Evolutionary conservation across 208 protist genomes (phyloP).

Genomic region (Lotmaria passim): DNA sequence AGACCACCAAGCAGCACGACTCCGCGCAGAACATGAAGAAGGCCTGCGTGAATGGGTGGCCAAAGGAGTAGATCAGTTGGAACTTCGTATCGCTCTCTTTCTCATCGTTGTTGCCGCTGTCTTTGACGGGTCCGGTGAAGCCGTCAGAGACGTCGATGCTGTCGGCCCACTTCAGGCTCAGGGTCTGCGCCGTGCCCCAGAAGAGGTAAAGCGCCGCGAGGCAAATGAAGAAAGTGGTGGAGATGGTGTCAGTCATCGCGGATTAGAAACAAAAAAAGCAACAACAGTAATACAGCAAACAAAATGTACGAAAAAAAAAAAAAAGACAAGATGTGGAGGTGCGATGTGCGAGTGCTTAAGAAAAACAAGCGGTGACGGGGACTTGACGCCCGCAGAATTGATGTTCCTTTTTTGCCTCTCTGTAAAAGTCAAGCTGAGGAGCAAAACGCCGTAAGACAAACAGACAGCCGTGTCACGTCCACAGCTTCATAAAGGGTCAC

Average conservation of each 20-base stretch:
- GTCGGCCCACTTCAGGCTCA: constrained; percentile 64
- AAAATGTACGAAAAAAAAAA: too few relatives aligned
- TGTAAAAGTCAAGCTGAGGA: too few relatives aligned
- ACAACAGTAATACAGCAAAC: neutral
- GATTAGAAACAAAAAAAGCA: neutral
- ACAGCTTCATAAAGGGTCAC: too few relatives aligned
- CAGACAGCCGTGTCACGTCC: too few relatives aligned
- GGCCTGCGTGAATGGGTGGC: constrained; percentile 81
- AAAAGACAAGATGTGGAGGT: too few relatives aligned
- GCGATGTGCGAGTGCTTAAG: too few relatives aligned
- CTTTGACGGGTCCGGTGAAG: constrained; percentile 14
- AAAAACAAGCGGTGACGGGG: too few relatives aligned
- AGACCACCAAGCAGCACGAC: constrained; percentile 64
- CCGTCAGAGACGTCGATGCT: constrained; percentile 41
- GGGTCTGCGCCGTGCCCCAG: constrained; percentile 66
- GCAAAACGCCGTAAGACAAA: too few relatives aligned
- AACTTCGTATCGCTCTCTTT: constrained; percentile 12
- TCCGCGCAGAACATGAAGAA: constrained; percentile 89
- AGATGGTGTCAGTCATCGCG: constrained; percentile 7
- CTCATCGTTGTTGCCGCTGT: neutral
- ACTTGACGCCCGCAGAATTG: too few relatives aligned
- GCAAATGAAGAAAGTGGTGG: constrained; percentile 2
- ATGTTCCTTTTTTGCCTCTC: too few relatives aligned
- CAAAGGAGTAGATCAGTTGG: constrained; percentile 60
- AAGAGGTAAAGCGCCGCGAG: constrained; percentile 49